Evolutionary conservation across 768 basidiomycete genomes (phyloP).

Genomic region (Cyathus striatus): DNA sequence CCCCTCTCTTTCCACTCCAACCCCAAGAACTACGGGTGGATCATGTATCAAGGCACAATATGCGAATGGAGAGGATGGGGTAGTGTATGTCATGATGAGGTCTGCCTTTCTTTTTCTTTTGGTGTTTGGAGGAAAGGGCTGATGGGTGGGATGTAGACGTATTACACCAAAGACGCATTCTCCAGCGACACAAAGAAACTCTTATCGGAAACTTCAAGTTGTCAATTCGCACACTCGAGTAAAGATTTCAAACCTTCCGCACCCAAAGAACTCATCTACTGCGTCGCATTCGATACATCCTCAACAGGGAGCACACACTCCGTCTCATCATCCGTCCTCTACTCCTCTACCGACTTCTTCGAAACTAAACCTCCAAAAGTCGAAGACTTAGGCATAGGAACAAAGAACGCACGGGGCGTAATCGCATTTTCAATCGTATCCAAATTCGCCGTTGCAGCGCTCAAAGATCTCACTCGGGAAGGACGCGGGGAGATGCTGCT

Average conservation of each 20-base stretch:
- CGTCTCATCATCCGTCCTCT: conserved; percentile 67
- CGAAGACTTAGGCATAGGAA: conserved; percentile 83
- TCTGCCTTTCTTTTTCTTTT: background rate
- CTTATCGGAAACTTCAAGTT: conserved; percentile 66
- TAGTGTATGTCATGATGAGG: no score
- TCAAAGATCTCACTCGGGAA: conserved; percentile 60
- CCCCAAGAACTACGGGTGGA: no score
- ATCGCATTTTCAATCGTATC: conserved; percentile 89
- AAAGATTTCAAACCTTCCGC: conserved; percentile 78
- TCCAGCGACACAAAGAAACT: conserved; percentile 51
- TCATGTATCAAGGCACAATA: no score
- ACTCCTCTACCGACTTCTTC: conserved; percentile 86
- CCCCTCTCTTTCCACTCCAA: no score
- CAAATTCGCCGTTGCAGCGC: conserved; percentile 88
- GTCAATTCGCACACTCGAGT: conserved; percentile 88
- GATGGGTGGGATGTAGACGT: conserved; percentile 52
- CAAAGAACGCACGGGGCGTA: conserved; percentile 86
- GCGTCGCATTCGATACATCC: conserved; percentile 77
- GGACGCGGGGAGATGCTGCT: conserved; percentile 71
- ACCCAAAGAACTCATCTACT: conserved; percentile 74
- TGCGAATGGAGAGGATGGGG: no score
- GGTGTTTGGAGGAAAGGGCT: conserved; percentile 3
- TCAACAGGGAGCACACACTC: conserved; percentile 41
- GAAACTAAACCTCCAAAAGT: conserved; percentile 46
- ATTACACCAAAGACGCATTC: conserved; percentile 85